Evolutionary conservation across 2,329 filamentous ascomycete species (phyloP).

Genomic region (Talaromyces sp.): DNA sequence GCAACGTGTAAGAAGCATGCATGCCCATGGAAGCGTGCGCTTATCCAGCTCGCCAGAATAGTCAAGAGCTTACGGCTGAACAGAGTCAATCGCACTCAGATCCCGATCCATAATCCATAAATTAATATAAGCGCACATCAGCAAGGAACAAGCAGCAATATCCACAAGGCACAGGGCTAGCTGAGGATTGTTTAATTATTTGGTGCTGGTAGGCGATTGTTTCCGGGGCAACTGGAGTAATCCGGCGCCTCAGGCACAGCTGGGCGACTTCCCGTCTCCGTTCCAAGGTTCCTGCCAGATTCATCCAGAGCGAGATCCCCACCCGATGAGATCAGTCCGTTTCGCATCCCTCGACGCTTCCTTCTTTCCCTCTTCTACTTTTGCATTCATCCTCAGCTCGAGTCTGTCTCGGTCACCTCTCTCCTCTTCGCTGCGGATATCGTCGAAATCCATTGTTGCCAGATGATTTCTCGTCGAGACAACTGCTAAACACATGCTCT

Average conservation of each 20-base stretch:
- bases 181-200: constrained; percentile 11
- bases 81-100: background rate
- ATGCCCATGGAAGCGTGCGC: background rate
- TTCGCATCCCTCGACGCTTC: background rate
- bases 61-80: background rate
- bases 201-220: constrained; percentile 7
- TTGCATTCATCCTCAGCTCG: background rate
- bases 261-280: background rate
- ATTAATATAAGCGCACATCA: constrained; percentile 4
- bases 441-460: background rate
- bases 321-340: constrained; percentile 5
- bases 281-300: constrained; percentile 9
- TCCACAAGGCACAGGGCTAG: constrained; percentile 15
- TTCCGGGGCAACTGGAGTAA: constrained; percentile 14
- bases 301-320: background rate
- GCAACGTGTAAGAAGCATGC: background rate
- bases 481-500: constrained; percentile 8
- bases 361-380: background rate
- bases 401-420: background rate
- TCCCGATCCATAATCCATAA: background rate
- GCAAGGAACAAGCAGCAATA: constrained; percentile 10
- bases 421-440: background rate
- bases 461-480: background rate
- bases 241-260: background rate
- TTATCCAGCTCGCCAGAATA: background rate